phyloP scores from a whole-genome alignment of 1,284 basidiomycete species.

The Fomitiporia mediterranea region DNA sequence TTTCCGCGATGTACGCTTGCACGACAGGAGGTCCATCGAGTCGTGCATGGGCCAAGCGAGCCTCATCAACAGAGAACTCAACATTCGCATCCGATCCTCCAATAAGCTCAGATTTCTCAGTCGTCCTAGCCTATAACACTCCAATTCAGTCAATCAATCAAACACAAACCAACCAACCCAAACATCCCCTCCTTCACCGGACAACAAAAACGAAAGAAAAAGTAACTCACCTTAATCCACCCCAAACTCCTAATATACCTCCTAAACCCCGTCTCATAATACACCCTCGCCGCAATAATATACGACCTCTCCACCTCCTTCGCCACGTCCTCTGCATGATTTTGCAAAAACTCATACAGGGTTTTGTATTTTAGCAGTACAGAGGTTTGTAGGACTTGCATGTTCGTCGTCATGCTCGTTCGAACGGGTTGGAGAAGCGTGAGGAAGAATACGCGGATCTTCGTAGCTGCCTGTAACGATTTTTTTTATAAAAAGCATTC shows the following conservation, averaged over 20 bases:
- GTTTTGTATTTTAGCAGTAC: slow-evolving; percentile 82
- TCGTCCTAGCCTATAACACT: slow-evolving; percentile 46
- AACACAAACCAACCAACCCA: no score
- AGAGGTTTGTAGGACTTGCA: slow-evolving; percentile 89
- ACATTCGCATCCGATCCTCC: slow-evolving; percentile 35
- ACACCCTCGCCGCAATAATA: slow-evolving; percentile 76
- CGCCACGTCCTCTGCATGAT: slow-evolving; percentile 79
- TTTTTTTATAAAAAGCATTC: no score
- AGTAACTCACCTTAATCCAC: slow-evolving; percentile 59
- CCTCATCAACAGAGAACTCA: slow-evolving; percentile 41
- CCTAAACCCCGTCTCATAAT: slow-evolving; percentile 95
- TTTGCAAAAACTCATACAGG: slow-evolving; percentile 82
- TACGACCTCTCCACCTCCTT: slow-evolving; percentile 90
- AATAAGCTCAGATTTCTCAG: slow-evolving; percentile 63
- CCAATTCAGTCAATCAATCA: not conserved
- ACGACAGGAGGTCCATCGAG: slow-evolving; percentile 78
- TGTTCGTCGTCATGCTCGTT: slow-evolving; percentile 83
- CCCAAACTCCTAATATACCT: slow-evolving; percentile 83
- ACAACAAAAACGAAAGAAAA: not conserved
- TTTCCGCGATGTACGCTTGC: slow-evolving; percentile 81
- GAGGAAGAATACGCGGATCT: slow-evolving; percentile 86
- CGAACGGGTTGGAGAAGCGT: slow-evolving; percentile 80
- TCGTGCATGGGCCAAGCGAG: slow-evolving; percentile 61
- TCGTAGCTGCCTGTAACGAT: slow-evolving; percentile 80
- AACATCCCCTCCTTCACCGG: no score